Evolutionary conservation across 1,139 yeast genomes (phyloP).

Genomic region (Kodamaea plutei): DNA sequence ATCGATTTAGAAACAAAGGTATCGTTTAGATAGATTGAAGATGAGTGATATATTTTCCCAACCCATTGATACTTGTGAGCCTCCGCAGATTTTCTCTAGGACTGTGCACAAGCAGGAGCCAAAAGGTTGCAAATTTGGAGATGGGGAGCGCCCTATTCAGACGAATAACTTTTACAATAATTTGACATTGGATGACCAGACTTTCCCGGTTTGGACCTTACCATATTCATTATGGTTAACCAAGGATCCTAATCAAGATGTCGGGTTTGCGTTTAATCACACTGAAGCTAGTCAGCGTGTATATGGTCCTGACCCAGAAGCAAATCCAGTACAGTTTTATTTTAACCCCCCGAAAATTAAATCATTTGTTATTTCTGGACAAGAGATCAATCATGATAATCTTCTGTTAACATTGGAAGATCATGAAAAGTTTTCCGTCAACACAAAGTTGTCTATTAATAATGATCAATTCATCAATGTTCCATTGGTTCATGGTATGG

Average conservation of each 20-base stretch:
- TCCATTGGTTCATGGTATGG: conserved; percentile 59
- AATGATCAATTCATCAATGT: conserved; percentile 20
- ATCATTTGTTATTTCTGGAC: conserved; percentile 38
- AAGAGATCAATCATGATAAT: conserved; percentile 20
- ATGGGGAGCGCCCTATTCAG: conserved; percentile 31
- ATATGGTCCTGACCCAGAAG: conserved; percentile 40
- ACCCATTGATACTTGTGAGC: conserved; percentile 26
- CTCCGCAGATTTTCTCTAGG: conserved; percentile 24
- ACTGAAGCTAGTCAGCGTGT: conserved; percentile 40
- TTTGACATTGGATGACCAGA: conserved; percentile 41
- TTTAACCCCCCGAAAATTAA: conserved; percentile 46
- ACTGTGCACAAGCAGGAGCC: conserved; percentile 28
- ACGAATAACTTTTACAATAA: conserved; percentile 46
- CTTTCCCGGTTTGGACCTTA: conserved; percentile 45
- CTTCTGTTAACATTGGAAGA: conserved; percentile 22
- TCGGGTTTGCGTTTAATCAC: conserved; percentile 43
- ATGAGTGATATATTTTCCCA: conserved; percentile 14
- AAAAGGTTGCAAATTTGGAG: conserved; percentile 23
- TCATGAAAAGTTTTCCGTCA: conserved; percentile 35
- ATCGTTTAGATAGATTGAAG: no score
- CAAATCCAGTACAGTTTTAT: conserved; percentile 39
- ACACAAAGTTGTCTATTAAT: conserved; percentile 20
- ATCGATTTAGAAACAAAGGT: no score
- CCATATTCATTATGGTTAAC: conserved; percentile 46
- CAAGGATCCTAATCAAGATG: conserved; percentile 35